phyloP scores from a whole-genome alignment of 257 asterid species.

The Echium plantagineum region DNA sequence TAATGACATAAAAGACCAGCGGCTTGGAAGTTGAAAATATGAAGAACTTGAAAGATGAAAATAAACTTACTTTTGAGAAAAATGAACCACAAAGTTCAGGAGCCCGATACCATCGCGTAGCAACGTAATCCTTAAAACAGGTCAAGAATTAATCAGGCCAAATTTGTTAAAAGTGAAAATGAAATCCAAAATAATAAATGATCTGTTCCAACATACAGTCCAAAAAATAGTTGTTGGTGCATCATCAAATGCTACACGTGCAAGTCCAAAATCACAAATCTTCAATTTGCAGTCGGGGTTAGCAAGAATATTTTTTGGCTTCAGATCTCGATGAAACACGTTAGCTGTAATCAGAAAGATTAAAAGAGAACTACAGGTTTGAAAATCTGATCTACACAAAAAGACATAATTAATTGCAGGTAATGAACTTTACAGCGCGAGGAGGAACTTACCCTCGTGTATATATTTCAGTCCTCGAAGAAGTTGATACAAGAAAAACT shows the following conservation, averaged over 20 bases:
- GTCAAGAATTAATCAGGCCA: not conserved
- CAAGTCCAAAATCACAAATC: slow-evolving; percentile 12
- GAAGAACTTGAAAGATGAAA: not conserved
- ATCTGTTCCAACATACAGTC: slow-evolving; percentile 4
- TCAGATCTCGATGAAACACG: slow-evolving; percentile 8
- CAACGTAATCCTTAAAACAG: slow-evolving; percentile 13
- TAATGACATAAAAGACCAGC: too few species aligned
- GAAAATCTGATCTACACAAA: not conserved
- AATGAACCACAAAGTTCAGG: slow-evolving; percentile 17
- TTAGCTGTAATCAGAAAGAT: slow-evolving; percentile 1
- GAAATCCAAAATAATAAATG: not conserved
- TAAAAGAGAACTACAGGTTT: not conserved
- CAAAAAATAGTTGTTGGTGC: slow-evolving; percentile 9
- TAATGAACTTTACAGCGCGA: too few species aligned
- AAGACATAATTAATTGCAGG: not conserved
- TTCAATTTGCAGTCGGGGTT: slow-evolving; percentile 10
- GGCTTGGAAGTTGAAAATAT: not conserved
- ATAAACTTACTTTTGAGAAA: slow-evolving; percentile 11
- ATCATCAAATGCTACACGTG: slow-evolving; percentile 11
- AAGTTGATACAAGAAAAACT: slow-evolving; percentile 6
- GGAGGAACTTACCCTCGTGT: slow-evolving; percentile 5
- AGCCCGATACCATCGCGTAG: slow-evolving; percentile 17
- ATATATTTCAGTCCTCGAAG: slow-evolving; percentile 9
- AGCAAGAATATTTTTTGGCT: slow-evolving; percentile 10
- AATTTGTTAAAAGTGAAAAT: not conserved